These are phyloP conservation scores for Bodo saltans DNA, from an alignment of 78 protist species.

Conservation along the genomic window DNA sequence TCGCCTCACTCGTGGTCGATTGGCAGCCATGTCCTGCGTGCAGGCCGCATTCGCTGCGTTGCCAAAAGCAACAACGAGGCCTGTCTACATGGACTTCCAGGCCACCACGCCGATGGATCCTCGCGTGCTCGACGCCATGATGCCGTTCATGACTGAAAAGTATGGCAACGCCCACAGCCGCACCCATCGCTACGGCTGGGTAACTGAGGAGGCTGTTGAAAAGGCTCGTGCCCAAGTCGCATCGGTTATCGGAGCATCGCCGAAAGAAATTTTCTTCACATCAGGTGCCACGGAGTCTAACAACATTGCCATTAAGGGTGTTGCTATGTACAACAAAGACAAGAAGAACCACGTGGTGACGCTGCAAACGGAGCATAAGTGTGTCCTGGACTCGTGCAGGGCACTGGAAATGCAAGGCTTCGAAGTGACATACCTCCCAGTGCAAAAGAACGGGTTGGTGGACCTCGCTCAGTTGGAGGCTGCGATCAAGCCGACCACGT, in stretches of 20 bases:
- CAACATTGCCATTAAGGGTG: constrained; percentile 94
- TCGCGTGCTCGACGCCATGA: constrained; percentile 96
- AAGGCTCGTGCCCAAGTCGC: constrained; percentile 65
- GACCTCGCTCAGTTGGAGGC: constrained; percentile 57
- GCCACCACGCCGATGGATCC: constrained; percentile 95
- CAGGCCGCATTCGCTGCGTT: too few species aligned
- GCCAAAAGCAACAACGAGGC: too few species aligned
- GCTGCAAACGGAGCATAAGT: constrained; percentile 89
- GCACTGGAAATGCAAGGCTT: constrained; percentile 85
- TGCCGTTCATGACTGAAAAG: constrained; percentile 72
- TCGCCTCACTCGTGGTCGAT: too few species aligned
- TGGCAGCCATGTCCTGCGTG: too few species aligned
- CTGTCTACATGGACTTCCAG: constrained; percentile 72
- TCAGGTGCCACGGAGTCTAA: constrained; percentile 97
- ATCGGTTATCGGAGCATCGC: constrained; percentile 61
- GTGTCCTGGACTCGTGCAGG: constrained; percentile 95
- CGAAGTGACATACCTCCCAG: constrained; percentile 77
- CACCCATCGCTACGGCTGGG: constrained; percentile 96
- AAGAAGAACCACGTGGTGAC: constrained; percentile 90
- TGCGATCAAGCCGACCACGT: constrained; percentile 83
- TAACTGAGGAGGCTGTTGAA: constrained; percentile 78
- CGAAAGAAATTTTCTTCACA: constrained; percentile 93
- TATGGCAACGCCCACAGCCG: constrained; percentile 95
- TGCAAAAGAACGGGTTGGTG: constrained; percentile 69
- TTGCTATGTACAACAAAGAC: constrained; percentile 73